Conservation (phyloP, 1,139 yeast species). For the Oligophagozyma castellii region DNA sequence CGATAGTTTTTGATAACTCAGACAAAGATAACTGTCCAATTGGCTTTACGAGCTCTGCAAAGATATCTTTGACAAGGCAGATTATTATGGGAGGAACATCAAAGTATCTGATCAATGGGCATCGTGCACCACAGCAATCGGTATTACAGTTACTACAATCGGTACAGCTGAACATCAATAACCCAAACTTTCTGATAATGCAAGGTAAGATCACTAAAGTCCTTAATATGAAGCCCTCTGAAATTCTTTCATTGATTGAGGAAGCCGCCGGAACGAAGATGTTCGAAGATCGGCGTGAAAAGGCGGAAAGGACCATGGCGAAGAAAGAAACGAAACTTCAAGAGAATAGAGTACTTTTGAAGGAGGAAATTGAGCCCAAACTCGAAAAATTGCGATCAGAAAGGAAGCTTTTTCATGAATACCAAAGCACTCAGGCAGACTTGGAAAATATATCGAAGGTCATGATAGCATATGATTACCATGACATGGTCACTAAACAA, state of each 20-base stretch:
- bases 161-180: slow-evolving; percentile 88
- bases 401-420: slow-evolving; percentile 72
- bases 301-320: slow-evolving; percentile 82
- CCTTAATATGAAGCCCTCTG: slow-evolving; percentile 87
- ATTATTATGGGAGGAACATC: slow-evolving; percentile 85
- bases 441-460: slow-evolving; percentile 62
- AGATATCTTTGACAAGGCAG: slow-evolving; percentile 86
- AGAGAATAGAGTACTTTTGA: slow-evolving; percentile 59
- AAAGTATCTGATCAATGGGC: slow-evolving; percentile 89
- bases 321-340: slow-evolving; percentile 77
- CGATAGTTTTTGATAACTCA: slow-evolving; percentile 82
- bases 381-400: slow-evolving; percentile 69
- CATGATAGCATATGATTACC: slow-evolving; percentile 67
- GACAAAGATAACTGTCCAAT: slow-evolving; percentile 71
- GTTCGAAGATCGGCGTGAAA: slow-evolving; percentile 86
- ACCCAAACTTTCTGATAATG: slow-evolving; percentile 95
- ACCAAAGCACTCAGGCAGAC: slow-evolving; percentile 72
- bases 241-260: slow-evolving; percentile 79
- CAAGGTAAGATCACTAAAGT: slow-evolving; percentile 98
- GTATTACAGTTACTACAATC: slow-evolving; percentile 85
- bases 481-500: slow-evolving; percentile 30
- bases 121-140: slow-evolving; percentile 89
- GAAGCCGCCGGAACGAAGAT: slow-evolving; percentile 98
- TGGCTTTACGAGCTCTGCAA: slow-evolving; percentile 68
- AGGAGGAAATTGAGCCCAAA: slow-evolving; percentile 89